Percentiles rank a stretch among this genome's conserved stretches.
Conservation (phyloP, 2,329 filamentous ascomycete genomes). For the Epichloe scottii region DNA sequence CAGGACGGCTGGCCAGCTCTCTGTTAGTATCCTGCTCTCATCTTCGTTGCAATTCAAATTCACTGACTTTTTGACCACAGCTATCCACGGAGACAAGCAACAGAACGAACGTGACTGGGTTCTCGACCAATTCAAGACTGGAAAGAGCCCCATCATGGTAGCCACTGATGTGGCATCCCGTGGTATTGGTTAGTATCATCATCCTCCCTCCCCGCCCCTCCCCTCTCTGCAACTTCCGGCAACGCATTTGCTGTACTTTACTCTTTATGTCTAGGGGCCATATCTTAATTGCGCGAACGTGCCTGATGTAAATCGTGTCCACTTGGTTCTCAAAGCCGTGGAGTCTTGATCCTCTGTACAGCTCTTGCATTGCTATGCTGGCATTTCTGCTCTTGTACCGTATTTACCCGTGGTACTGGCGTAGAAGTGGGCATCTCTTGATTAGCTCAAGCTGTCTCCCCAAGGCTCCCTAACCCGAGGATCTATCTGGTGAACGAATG, state of each 20-base stretch:
- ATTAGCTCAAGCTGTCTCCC: constrained; percentile 57
- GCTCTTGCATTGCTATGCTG: constrained; percentile 50
- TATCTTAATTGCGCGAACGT: constrained; percentile 80
- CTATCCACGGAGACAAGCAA: constrained; percentile 98
- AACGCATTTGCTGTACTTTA: constrained; percentile 61
- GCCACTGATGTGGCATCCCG: constrained; percentile 98
- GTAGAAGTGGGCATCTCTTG: constrained; percentile 68
- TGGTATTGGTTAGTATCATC: constrained; percentile 97
- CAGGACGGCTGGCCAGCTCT: constrained; percentile 97
- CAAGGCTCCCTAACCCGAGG: constrained; percentile 46
- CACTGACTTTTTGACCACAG: constrained; percentile 29
- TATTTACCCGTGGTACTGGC: constrained; percentile 52
- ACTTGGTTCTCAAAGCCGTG: constrained; percentile 65
- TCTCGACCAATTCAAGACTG: constrained; percentile 97
- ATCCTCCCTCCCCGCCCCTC: constrained; percentile 30
- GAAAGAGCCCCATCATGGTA: constrained; percentile 99
- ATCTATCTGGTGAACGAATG: constrained; percentile 40
- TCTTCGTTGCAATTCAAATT: constrained; percentile 26
- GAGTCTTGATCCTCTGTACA: constrained; percentile 61
- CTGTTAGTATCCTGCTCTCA: constrained; percentile 46
- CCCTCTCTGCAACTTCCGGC: constrained; percentile 42
- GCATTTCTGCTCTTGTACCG: constrained; percentile 63
- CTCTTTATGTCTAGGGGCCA: constrained; percentile 74
- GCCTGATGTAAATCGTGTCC: constrained; percentile 77
- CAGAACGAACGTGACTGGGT: constrained; percentile 99